Percentiles rank a stretch among this genome's conserved stretches.
phyloP scores from a whole-genome alignment of 805 yeast genomes.

The Wickerhamomyces bovis region DNA sequence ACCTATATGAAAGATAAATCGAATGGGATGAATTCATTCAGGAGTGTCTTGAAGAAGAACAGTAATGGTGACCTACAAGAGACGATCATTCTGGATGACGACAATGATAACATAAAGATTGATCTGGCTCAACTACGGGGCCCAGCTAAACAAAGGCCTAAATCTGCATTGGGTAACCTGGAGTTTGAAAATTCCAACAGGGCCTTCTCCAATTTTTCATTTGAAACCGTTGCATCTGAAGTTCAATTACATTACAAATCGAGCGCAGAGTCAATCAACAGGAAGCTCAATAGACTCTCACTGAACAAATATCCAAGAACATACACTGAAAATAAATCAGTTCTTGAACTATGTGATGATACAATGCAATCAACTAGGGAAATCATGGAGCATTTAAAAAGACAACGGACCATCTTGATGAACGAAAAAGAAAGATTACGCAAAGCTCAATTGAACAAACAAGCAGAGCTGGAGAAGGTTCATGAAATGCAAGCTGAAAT shows the following conservation, averaged over 20 bases:
- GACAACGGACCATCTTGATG: constrained; percentile 20
- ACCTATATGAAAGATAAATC: neutral
- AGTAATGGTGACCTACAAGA: constrained; percentile 18
- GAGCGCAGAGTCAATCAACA: neutral
- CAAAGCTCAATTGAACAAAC: constrained; percentile 10
- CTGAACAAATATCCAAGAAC: neutral
- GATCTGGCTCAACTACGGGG: neutral
- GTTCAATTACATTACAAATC: constrained; percentile 13
- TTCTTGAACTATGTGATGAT: constrained; percentile 21
- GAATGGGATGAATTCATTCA: constrained; percentile 2
- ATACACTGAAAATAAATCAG: constrained; percentile 1
- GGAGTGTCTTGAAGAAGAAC: constrained; percentile 12
- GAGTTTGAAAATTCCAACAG: constrained; percentile 4
- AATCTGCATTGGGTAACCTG: constrained; percentile 6
- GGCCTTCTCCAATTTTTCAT: constrained; percentile 16
- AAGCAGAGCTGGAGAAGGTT: constrained; percentile 8
- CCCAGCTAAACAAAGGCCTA: constrained; percentile 6
- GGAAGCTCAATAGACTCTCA: neutral
- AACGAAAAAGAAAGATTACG: constrained; percentile 10
- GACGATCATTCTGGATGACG: constrained; percentile 20
- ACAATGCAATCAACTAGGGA: constrained; percentile 17
- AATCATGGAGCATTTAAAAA: constrained; percentile 19
- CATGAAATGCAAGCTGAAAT: constrained; percentile 10
- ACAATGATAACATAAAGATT: constrained; percentile 5
- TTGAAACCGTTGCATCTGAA: constrained; percentile 21